Evolutionary conservation across 176 grass and related monocot species (phyloP).

Genomic region (Oryza glaberrima): DNA sequence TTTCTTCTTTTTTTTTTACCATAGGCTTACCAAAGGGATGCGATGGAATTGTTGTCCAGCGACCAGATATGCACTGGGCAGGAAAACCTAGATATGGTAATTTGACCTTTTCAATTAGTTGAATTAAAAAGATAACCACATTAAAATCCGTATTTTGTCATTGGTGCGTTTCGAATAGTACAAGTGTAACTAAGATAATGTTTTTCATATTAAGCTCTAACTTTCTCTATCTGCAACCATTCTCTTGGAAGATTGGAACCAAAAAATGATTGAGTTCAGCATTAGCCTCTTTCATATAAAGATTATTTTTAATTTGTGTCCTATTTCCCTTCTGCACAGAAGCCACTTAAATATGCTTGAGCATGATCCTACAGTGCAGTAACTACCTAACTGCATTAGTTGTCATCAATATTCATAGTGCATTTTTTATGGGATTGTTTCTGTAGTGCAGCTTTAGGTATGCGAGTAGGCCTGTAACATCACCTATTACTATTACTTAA

Average conservation of each 20-base stretch:
- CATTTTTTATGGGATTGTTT: slow-evolving; percentile 19
- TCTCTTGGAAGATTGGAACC: not conserved
- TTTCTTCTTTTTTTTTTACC: slow-evolving; percentile 15
- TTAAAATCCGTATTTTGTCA: slow-evolving; percentile 7
- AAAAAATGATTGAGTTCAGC: not conserved
- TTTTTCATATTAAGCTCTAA: slow-evolving; percentile 20
- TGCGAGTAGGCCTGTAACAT: not conserved
- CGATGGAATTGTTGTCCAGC: slow-evolving; percentile 51
- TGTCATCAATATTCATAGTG: slow-evolving; percentile 18
- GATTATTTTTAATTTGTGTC: not conserved
- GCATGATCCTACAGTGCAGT: not conserved
- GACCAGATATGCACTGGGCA: slow-evolving; percentile 40
- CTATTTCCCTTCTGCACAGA: not conserved
- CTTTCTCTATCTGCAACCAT: not conserved
- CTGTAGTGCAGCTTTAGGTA: slow-evolving; percentile 2
- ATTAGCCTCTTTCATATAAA: not conserved
- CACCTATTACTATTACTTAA: not conserved
- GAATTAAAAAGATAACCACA: not conserved
- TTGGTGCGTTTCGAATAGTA: not conserved
- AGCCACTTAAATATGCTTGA: slow-evolving; percentile 27
- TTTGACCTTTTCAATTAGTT: slow-evolving; percentile 26
- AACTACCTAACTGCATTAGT: not conserved
- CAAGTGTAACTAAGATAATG: not conserved
- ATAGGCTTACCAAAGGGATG: slow-evolving; percentile 61
- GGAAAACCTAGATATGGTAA: slow-evolving; percentile 60